A percentile compares a stretch with the other conserved stretches of the same genome.
Conservation (phyloP, 192 early-diverging fungal species). For the Coemansia sp. region DNA sequence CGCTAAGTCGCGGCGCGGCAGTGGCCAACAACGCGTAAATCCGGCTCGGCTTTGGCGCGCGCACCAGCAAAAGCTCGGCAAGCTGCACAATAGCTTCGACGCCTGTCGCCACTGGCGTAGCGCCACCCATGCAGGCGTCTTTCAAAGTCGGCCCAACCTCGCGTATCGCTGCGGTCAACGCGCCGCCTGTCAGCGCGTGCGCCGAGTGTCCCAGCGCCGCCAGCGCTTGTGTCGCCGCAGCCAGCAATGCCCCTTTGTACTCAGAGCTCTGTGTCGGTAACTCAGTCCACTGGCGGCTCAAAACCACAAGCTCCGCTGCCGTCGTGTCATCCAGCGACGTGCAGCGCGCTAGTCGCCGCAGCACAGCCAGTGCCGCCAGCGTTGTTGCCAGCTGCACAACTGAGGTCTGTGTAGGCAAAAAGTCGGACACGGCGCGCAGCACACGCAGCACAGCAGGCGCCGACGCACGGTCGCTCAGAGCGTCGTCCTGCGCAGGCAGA, state of each 20-base stretch:
- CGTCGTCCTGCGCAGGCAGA: constrained; percentile 14
- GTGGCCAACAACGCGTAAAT: constrained; percentile 30
- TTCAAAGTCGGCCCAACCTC: constrained; percentile 28
- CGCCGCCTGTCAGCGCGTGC: constrained; percentile 13
- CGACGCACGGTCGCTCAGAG: constrained; percentile 20
- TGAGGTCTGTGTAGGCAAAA: neutral
- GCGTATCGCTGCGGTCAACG: constrained; percentile 22
- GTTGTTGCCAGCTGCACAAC: constrained; percentile 1
- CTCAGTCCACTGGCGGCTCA: constrained; percentile 24
- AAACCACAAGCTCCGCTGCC: constrained; percentile 18
- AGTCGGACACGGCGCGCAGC: neutral
- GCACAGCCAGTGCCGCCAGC: constrained; percentile 16
- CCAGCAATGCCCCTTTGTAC: neutral
- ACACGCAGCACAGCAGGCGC: constrained; percentile 15
- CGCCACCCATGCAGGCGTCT: constrained; percentile 23
- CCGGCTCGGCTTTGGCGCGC: constrained; percentile 6
- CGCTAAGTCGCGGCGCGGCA: constrained; percentile 18
- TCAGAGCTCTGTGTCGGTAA: neutral
- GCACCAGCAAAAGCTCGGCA: constrained; percentile 5
- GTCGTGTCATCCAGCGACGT: constrained; percentile 12
- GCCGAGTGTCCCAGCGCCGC: constrained; percentile 12
- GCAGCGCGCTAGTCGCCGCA: constrained; percentile 23
- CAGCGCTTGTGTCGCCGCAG: constrained; percentile 6
- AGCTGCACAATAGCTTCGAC: constrained; percentile 20
- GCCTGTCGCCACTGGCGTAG: constrained; percentile 29